Conservation (phyloP, 2,329 filamentous ascomycete genomes). For the Nemania serpens region DNA sequence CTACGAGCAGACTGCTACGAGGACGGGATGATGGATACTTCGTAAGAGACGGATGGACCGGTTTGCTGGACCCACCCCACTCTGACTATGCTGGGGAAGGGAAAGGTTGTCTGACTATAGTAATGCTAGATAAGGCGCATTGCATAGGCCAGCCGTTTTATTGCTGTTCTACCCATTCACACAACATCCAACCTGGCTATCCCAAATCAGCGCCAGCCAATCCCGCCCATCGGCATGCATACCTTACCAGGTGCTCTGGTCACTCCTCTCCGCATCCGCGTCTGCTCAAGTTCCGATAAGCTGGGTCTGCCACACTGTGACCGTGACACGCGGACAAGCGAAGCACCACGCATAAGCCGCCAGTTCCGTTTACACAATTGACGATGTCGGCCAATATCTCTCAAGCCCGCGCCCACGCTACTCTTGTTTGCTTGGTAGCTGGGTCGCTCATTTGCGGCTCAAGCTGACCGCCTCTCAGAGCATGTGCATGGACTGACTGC, state of each 20-base stretch:
- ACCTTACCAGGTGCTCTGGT: slow-evolving; percentile 25
- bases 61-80: slow-evolving; percentile 23
- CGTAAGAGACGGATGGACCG: background rate
- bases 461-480: slow-evolving; percentile 25
- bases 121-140: slow-evolving; percentile 24
- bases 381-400: slow-evolving; percentile 20
- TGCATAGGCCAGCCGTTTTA: slow-evolving; percentile 27
- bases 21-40: too few relatives aligned
- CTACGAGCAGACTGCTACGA: too few relatives aligned
- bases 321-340: slow-evolving; percentile 29
- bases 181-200: slow-evolving; percentile 11
- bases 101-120: slow-evolving; percentile 20
- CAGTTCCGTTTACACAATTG: slow-evolving; percentile 29
- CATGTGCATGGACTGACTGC: slow-evolving; percentile 27
- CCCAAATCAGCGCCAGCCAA: slow-evolving; percentile 16
- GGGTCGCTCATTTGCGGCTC: slow-evolving; percentile 25
- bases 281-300: slow-evolving; percentile 32
- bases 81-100: slow-evolving; percentile 19
- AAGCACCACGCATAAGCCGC: slow-evolving; percentile 31
- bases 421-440: slow-evolving; percentile 7
- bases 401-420: slow-evolving; percentile 4
- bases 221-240: slow-evolving; percentile 25
- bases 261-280: slow-evolving; percentile 25
- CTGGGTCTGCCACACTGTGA: slow-evolving; percentile 42
- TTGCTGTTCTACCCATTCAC: slow-evolving; percentile 19